These are phyloP conservation scores for Datura wrightii DNA, from an alignment of 257 asterid genomes.

Conservation along the genomic window DNA sequence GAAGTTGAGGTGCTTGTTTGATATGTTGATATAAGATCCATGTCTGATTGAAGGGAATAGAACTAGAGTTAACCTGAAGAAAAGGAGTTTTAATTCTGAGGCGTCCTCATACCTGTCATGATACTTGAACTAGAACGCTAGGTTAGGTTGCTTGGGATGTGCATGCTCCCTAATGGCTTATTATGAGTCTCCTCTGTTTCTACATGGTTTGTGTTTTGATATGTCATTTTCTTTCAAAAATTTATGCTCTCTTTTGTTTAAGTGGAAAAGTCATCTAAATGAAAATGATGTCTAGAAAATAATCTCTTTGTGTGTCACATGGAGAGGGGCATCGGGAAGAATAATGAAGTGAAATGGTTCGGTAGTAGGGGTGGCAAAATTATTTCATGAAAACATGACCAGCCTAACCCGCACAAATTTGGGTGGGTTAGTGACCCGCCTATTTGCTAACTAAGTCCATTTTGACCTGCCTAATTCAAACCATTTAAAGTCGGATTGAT, in stretches of 20 bases:
- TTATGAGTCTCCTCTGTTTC: neutral
- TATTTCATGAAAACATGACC: no score
- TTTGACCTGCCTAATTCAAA: no score
- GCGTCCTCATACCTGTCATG: neutral
- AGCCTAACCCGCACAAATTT: no score
- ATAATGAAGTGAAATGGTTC: neutral
- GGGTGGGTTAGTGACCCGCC: no score
- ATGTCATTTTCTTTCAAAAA: neutral
- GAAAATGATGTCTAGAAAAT: neutral
- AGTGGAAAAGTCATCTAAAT: neutral
- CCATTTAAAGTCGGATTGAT: no score
- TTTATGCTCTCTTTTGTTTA: neutral
- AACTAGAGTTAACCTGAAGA: slow-evolving; percentile 18
- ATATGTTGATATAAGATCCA: neutral
- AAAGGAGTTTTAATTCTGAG: slow-evolving; percentile 1
- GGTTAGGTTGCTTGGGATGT: neutral
- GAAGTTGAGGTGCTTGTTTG: slow-evolving; percentile 28
- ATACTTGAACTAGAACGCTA: neutral
- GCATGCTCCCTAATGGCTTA: neutral
- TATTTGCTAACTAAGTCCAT: no score
- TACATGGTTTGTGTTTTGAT: neutral
- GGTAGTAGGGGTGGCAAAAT: neutral
- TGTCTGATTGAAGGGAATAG: neutral
- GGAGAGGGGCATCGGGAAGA: neutral
- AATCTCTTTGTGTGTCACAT: neutral